Percentiles rank a stretch among this genome's conserved stretches.
These are phyloP conservation scores for Dictyostelium discoideum DNA, from an alignment of 78 protist species.

Conservation along the genomic window dicty_2.7 NC_007089.4:165501-166000, in stretches of 20 bases:
- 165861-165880: conserved; percentile 73
- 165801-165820: neutral
- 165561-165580: conserved; percentile 50
- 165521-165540: conserved; percentile 57
- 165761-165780: neutral
- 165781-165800: conserved; percentile 4
- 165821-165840: neutral
- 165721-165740: neutral
- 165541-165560: conserved; percentile 67
- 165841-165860: conserved; percentile 1
- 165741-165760: neutral
- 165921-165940: conserved; percentile 2
- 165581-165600: conserved; percentile 49
- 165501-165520: conserved; percentile 1
- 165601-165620: conserved; percentile 75
- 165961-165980: no score
- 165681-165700: conserved; percentile 3
- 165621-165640: conserved; percentile 69
- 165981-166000: no score
- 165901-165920: conserved; percentile 84
- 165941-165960: neutral
- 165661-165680: neutral
- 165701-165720: conserved; percentile 1
- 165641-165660: conserved; percentile 61
- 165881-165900: conserved; percentile 81